A percentile compares a stretch with the other conserved stretches of the same genome.
Conservation (phyloP, 225 moss, liverwort and hornwort species). For the Marchantia polymorpha region DNA sequence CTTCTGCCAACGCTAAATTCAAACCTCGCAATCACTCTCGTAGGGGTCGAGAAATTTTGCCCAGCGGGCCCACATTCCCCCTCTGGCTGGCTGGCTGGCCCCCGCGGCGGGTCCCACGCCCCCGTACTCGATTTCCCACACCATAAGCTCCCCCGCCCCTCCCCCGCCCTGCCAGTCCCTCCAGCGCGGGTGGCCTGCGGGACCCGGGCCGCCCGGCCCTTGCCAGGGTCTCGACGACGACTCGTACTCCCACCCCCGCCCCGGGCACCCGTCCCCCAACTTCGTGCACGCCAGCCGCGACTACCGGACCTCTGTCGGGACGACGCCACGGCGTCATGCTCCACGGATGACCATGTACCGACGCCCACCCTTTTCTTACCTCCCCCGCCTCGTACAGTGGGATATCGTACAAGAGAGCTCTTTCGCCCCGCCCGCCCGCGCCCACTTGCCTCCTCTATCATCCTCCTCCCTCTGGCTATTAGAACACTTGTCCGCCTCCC, state of each 20-base stretch:
- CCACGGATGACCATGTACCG: background rate
- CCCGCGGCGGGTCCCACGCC: background rate
- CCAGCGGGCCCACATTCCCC: background rate
- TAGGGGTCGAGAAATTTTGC: background rate
- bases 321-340: background rate
- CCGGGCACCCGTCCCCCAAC: background rate
- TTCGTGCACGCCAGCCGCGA: background rate
- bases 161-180: too few relatives aligned
- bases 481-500: background rate
- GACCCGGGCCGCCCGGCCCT: background rate
- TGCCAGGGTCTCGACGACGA: background rate
- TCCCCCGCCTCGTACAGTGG: background rate
- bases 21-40: slow-evolving; percentile 14
- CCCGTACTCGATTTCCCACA: background rate
- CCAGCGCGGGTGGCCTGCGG: background rate
- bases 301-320: background rate
- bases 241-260: background rate
- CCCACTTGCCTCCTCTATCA: background rate
- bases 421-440: background rate
- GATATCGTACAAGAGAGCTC: background rate
- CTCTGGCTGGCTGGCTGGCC: background rate
- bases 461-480: background rate
- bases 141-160: too few relatives aligned
- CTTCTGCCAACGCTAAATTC: slow-evolving; percentile 17
- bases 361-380: background rate